Percentiles rank a stretch among this genome's conserved stretches.
Evolutionary conservation across 306 rosid species (phyloP).

Genomic region (Datisca glomerata): DNA sequence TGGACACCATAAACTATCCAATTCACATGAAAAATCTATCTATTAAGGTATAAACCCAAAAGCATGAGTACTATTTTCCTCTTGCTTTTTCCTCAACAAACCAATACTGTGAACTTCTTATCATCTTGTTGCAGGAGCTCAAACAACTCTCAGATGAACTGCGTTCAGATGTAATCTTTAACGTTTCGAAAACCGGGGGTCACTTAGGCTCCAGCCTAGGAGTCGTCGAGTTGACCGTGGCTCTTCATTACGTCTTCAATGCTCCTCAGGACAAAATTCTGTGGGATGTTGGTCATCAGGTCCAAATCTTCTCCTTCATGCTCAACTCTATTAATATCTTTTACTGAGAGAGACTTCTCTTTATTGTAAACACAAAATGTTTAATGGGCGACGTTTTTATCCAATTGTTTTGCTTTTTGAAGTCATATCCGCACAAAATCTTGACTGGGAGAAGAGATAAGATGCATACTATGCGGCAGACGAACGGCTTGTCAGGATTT

Average conservation of each 20-base stretch:
- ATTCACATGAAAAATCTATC: conserved; percentile 95
- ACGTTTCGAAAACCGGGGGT: conserved; percentile 94
- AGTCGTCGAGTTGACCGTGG: conserved; percentile 93
- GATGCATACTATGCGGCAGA: conserved; percentile 90
- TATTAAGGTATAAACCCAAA: conserved; percentile 40
- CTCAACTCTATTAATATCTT: too few relatives aligned
- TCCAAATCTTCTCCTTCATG: conserved; percentile 19
- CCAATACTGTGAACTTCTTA: too few relatives aligned
- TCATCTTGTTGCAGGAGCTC: conserved; percentile 43
- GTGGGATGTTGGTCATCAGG: conserved; percentile 99
- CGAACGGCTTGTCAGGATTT: conserved; percentile 80
- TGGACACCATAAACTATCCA: conserved; percentile 85
- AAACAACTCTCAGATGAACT: conserved; percentile 83
- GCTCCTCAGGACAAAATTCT: conserved; percentile 74
- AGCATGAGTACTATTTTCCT: neutral
- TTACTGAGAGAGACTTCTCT: too few relatives aligned
- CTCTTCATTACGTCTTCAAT: conserved; percentile 89
- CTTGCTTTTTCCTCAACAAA: conserved; percentile 4
- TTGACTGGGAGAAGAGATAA: conserved; percentile 83
- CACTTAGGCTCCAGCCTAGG: conserved; percentile 96
- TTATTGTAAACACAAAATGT: too few relatives aligned
- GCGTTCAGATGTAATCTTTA: conserved; percentile 89
- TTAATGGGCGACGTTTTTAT: neutral
- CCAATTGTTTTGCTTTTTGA: conserved; percentile 13
- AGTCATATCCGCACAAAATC: conserved; percentile 96